Evolutionary conservation across 345 rosid genomes (phyloP), one percentile per base, ranked within the genome.

Genomic region (Kernera saxatilis): DNA sequence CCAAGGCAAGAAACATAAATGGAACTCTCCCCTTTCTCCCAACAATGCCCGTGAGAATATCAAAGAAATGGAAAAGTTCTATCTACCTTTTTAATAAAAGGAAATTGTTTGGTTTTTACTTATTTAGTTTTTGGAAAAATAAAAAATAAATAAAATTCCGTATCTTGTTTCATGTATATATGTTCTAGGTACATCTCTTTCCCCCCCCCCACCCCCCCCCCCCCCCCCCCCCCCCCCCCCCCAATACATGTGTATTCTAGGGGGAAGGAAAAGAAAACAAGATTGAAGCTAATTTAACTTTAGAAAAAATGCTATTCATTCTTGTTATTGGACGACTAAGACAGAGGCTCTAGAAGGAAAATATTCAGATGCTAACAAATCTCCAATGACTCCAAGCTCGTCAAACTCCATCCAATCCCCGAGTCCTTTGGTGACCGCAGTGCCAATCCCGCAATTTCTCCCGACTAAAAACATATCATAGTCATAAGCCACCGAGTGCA

Each of bases 11-110:
- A 73, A 94, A 91, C 45, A 85, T 39, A 71, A 94, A 94, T 32
- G 99, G 96, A 70, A 94, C 96, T 59, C 81, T 89, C 90, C 22
- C 86, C 87, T 15, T 82, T 83, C 75, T 64, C 88, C 98, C 95
- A 94, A 64, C 70, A 75, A 18, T n/a, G n/a, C n/a, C n/a, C n/a
- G n/a, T n/a, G n/a, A n/a, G n/a, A n/a, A n/a, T n/a, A n/a, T n/a
- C n/a, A n/a, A n/a, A n/a, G n/a, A n/a, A n/a, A n/a, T n/a, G n/a
- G n/a, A n/a, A n/a, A n/a, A n/a, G n/a, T n/a, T n/a, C n/a, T n/a
- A n/a, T n/a, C n/a, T n/a, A n/a, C n/a, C n/a, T n/a, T n/a, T n/a
- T n/a, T n/a, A n/a, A n/a, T n/a, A n/a, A n/a, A n/a, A n/a, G n/a
- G n/a, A n/a, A n/a, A n/a, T n/a, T n/a, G n/a, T n/a, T n/a, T n/a